Evolutionary conservation across 768 basidiomycete genomes (phyloP), one percentile per base, ranked within the genome.

Genomic region (Amylocystis lapponica): DNA sequence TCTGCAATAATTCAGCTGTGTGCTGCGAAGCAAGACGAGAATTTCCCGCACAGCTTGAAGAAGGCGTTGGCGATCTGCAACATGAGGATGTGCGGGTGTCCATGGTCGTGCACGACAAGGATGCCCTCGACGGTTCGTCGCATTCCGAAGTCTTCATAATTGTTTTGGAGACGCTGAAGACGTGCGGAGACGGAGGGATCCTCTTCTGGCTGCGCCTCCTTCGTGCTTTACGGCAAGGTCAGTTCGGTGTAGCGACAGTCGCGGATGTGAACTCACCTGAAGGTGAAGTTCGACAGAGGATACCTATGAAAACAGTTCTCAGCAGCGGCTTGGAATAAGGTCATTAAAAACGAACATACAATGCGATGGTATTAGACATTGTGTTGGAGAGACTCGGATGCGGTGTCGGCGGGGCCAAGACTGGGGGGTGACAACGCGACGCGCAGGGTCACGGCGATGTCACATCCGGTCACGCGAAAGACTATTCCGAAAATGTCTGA

Each of bases 11-110:
- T 11, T 7, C 13, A 29, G 44, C 16, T 20, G 47, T n/a, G 35
- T 21, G 17, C 31, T 16, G 31, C 46, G 9, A 45, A 42, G 10
- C 5, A n/a, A 25, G 21, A 45, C 3, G 34, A 31, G 33, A 29
- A 11, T 23, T 32, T n/a, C 14, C 71, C 86, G 56, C 55, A 92
- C 91, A 99, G 80, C 65, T 98, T 97, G 76, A 97, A 98, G 66
- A 98, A 99, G 13, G 93, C 92, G 62, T 96, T 97, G 17, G 94
- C 96, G 59, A 99, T 96, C 60, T 98, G 96, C 5, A 97, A 77
- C 84, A 98, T 93, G 52, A 99, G 79, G 48, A 98, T 91, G 57
- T 99, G 95, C 1, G 95, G 94, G 58, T 95, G 91, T 0, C 94
- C 95, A 54, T 97, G 94, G 61, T 97, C 93, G 65, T 96, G 90